Evolutionary conservation across 495 filamentous ascomycete genomes (phyloP).

Genomic region (Penicillium pulvis): DNA sequence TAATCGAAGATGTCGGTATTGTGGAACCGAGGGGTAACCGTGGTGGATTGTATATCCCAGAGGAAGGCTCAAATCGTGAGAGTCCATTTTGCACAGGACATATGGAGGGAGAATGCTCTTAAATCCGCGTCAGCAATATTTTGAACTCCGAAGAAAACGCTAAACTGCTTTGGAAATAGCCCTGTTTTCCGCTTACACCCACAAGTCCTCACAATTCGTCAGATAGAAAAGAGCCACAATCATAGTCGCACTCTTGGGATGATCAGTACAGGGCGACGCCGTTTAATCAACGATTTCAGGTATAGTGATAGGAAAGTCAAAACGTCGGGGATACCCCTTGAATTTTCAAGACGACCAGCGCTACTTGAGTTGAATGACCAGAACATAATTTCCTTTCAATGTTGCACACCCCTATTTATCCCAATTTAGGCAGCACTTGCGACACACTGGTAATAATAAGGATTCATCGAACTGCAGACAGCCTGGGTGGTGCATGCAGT

Average conservation of each 20-base stretch:
- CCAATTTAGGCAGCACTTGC: slow-evolving; percentile 18
- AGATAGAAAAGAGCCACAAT: too few species aligned
- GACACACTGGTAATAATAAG: slow-evolving; percentile 55
- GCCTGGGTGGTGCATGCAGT: slow-evolving; percentile 46
- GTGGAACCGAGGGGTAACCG: slow-evolving; percentile 38
- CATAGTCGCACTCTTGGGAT: too few species aligned
- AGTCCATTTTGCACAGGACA: background rate
- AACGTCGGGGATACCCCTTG: too few species aligned
- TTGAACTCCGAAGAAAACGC: too few species aligned
- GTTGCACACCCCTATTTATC: background rate
- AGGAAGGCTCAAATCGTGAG: slow-evolving; percentile 20
- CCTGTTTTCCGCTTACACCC: too few species aligned
- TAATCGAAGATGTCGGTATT: slow-evolving; percentile 43
- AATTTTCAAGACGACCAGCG: background rate
- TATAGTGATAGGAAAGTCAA: background rate
- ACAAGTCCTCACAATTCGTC: too few species aligned
- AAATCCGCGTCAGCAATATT: background rate
- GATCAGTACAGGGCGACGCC: too few species aligned
- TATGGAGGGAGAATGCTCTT: background rate
- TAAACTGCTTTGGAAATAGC: too few species aligned
- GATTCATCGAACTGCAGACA: slow-evolving; percentile 44
- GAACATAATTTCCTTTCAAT: background rate
- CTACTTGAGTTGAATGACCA: background rate
- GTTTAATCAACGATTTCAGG: too few species aligned
- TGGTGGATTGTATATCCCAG: slow-evolving; percentile 32